Evolutionary conservation across 768 basidiomycete genomes (phyloP).

Genomic region (Suillus hirtellus): DNA sequence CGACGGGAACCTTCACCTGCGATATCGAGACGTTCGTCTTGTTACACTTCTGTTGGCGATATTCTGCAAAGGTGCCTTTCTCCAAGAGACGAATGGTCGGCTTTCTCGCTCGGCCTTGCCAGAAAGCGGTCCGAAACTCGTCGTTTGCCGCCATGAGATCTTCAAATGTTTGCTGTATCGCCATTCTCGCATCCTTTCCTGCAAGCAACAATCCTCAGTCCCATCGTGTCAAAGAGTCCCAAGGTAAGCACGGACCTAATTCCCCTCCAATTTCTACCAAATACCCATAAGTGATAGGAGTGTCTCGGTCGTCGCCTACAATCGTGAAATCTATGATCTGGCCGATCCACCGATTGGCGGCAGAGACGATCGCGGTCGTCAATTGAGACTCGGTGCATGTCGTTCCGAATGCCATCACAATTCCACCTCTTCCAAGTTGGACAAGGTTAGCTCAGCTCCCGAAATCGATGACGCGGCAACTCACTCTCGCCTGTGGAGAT

Average conservation of each 20-base stretch:
- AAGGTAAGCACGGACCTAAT: neutral
- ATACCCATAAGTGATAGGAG: slow-evolving; percentile 4
- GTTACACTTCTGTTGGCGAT: slow-evolving; percentile 9
- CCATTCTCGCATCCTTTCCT: neutral
- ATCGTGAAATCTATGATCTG: slow-evolving; percentile 10
- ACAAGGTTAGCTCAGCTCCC: neutral
- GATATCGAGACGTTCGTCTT: neutral
- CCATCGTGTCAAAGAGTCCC: neutral
- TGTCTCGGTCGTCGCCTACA: slow-evolving; percentile 6
- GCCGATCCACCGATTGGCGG: slow-evolving; percentile 3
- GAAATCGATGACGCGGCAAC: neutral
- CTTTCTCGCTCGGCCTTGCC: neutral
- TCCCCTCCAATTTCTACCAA: slow-evolving; percentile 9
- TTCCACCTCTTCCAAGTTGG: slow-evolving; percentile 10
- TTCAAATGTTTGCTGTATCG: neutral
- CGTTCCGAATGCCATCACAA: slow-evolving; percentile 9
- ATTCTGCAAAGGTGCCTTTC: slow-evolving; percentile 14
- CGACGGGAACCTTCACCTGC: slow-evolving; percentile 15
- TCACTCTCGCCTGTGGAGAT: slow-evolving; percentile 8
- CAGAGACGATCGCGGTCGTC: slow-evolving; percentile 1
- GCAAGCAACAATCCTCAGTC: no score
- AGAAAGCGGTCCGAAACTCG: slow-evolving; percentile 2
- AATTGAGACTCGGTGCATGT: slow-evolving; percentile 2
- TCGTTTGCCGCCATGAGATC: neutral
- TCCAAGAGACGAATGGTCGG: slow-evolving; percentile 15